These are phyloP conservation scores for Thalassiosira livingstoniorum DNA, from an alignment of 352 stramenopile genomes.

Conservation along the genomic window DNA sequence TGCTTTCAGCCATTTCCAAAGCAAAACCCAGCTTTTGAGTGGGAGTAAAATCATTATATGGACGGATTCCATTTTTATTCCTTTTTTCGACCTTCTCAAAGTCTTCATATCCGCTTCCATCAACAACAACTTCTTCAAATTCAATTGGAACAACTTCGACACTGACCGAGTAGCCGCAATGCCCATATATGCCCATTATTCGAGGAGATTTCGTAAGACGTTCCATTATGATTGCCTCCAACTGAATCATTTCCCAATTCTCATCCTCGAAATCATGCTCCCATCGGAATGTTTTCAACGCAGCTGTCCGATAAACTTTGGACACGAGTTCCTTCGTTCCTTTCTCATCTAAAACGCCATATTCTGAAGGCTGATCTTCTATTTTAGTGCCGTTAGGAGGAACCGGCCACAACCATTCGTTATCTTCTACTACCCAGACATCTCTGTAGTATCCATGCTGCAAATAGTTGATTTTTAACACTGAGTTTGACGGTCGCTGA, in stretches of 20 bases:
- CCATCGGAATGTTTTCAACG: conserved; percentile 45
- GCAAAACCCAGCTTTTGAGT: conserved; percentile 70
- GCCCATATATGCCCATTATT: conserved; percentile 79
- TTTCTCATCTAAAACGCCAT: conserved; percentile 36
- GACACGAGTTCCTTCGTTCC: conserved; percentile 30
- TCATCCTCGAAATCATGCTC: conserved; percentile 13
- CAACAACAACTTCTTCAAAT: conserved; percentile 71
- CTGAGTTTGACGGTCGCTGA: conserved; percentile 48
- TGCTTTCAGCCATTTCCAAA: conserved; percentile 73
- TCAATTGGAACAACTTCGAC: conserved; percentile 70
- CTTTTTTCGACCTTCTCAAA: conserved; percentile 57
- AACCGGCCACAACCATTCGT: conserved; percentile 34
- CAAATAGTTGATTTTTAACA: conserved; percentile 59
- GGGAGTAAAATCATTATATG: conserved; percentile 71
- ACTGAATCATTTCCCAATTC: conserved; percentile 51
- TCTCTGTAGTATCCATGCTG: conserved; percentile 76
- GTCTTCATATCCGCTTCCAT: conserved; percentile 47
- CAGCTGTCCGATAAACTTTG: conserved; percentile 45
- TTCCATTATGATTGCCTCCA: conserved; percentile 83
- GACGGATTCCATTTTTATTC: conserved; percentile 51
- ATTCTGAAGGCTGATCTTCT: neutral
- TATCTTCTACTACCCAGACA: conserved; percentile 65
- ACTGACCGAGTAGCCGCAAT: conserved; percentile 66
- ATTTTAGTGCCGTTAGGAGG: conserved; percentile 21
- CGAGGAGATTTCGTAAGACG: conserved; percentile 64